A percentile compares a stretch with the other conserved stretches of the same genome.
phyloP scores from a whole-genome alignment of 2,329 filamentous ascomycete genomes.

The Xylaria sp. region DNA sequence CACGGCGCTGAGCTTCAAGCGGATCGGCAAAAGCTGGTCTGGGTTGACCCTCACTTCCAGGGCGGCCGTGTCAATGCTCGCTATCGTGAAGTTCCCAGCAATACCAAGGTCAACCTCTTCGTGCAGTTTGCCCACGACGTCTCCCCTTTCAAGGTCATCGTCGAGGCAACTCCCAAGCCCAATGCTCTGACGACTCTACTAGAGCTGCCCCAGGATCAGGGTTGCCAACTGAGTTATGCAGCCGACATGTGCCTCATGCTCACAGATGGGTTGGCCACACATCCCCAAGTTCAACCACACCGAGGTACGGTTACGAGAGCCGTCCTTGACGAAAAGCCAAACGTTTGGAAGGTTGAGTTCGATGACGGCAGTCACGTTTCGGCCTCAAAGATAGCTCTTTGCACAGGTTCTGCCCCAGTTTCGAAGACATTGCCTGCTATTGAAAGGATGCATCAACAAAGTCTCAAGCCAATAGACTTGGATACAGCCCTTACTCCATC shows the following conservation, averaged over 20 bases:
- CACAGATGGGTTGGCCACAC: conserved; percentile 56
- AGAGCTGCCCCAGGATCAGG: conserved; percentile 64
- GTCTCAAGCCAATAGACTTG: conserved; percentile 58
- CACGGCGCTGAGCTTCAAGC: conserved; percentile 49
- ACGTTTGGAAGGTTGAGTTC: conserved; percentile 43
- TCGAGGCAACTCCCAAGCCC: conserved; percentile 58
- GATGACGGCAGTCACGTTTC: conserved; percentile 52
- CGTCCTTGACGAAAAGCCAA: conserved; percentile 50
- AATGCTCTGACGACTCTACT: conserved; percentile 67
- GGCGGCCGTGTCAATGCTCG: conserved; percentile 63
- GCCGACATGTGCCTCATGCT: conserved; percentile 64
- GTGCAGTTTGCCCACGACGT: conserved; percentile 66
- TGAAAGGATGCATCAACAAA: conserved; percentile 32
- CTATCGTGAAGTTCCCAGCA: conserved; percentile 71
- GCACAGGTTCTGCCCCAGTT: conserved; percentile 67
- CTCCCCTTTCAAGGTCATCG: conserved; percentile 63
- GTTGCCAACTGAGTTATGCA: conserved; percentile 67
- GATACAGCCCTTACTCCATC: conserved; percentile 67
- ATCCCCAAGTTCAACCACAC: conserved; percentile 54
- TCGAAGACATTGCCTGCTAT: conserved; percentile 56
- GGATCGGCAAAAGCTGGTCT: conserved; percentile 60
- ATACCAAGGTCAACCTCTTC: conserved; percentile 71
- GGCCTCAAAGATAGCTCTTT: conserved; percentile 62
- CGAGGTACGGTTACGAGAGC: conserved; percentile 54
- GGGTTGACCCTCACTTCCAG: conserved; percentile 68